Evolutionary conservation across 1,139 yeast species (phyloP), one percentile per base, ranked within the genome.

Genomic region (Pichia sp.): DNA sequence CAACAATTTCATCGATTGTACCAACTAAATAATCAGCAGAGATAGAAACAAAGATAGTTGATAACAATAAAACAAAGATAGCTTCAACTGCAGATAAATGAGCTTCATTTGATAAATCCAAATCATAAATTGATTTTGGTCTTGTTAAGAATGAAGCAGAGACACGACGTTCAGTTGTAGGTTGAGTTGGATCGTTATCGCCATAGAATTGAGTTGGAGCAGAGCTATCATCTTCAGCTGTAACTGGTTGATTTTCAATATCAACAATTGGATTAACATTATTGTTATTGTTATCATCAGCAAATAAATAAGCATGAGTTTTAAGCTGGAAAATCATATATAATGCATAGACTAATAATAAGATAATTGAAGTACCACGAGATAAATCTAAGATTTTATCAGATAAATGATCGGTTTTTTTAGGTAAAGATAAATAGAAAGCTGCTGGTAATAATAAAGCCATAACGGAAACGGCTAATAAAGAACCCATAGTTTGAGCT

Each of bases 401-500:
- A 50, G 72, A 76, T 24, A 59, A 58, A 31, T 54, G 50, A 15
- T 55, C 47, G 14, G 68, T 65, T 27, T 70, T 66, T 18, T 60
- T 55, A 11, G 88, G 87, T 46, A 87, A 68, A 2, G 91, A 75
- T 11, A 95, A 87, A 59, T 85, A 88, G 75, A 89, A 91, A 0
- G 97, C 96, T 5, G 98, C 97, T 4, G 98, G 98, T 46, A 91
- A 80, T 56, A 91, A 65, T 53, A 91, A 70, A 1, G 96, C 88
- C 27, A 91, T 82, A 34, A 93, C 82, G 1, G 96, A 87, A 48
- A 91, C 77, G 1, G 95, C 95, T 80, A 91, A 76, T 52, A 91
- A 71, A 3, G 96, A 86, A 24, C 91, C 79, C 96, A 93, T 91
- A 16, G 97, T 88, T 59, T 91, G 97, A 7, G 98, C 98, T 10